Evolutionary conservation across 306 rosid genomes (phyloP), one percentile per base, ranked within the genome.

Genomic region (Ormosia emarginata): DNA sequence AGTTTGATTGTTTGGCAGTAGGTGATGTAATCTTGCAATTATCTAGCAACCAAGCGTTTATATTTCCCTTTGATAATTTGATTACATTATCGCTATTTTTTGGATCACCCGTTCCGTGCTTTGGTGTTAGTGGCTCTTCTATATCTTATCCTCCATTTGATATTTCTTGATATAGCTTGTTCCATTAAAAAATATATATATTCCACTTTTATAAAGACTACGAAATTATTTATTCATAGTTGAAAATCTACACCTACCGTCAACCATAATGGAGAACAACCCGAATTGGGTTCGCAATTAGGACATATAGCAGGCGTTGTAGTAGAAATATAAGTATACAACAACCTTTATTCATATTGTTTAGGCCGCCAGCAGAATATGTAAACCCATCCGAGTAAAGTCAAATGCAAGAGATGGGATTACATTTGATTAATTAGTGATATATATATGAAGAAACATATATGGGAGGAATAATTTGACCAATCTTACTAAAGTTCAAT

Each of bases 1-100:
- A 7, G 32, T 53, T 67, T 40, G 75, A 11, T 69, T 24, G 14
- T 56, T 56, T 56, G 83, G 70, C 62, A 10, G 47, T 15, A 6
- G 59, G 82, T 39, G 82, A 73, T 69, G 82, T 39, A 24, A 43
- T 68, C 15, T 71, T 13, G 36, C 8, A 76, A 46, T n/a, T 18
- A 2, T 76, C 49, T 61, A n/a, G 18, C 56, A 82, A 36, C 81
- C 85, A 82, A 46, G 40, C 68, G 72, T 68, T 76, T 59, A 29
- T 24, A 0, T 24, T 24, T 24, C 24, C 24, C 24, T 24, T 0
- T 24, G 58, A 43, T 53, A 41, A 69, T 10, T 49, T 59, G 5
- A 17, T 59, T 59, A 41, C 36, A 46, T 18, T 39, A 61, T 79
- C n/a, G n/a, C 63, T 9, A 40, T 41, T 39, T 43, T 79, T 68